Evolutionary conservation across 2,329 filamentous ascomycete genomes (phyloP), one percentile per base, ranked within the genome.

Genomic region (Shiraia bambusicola): DNA sequence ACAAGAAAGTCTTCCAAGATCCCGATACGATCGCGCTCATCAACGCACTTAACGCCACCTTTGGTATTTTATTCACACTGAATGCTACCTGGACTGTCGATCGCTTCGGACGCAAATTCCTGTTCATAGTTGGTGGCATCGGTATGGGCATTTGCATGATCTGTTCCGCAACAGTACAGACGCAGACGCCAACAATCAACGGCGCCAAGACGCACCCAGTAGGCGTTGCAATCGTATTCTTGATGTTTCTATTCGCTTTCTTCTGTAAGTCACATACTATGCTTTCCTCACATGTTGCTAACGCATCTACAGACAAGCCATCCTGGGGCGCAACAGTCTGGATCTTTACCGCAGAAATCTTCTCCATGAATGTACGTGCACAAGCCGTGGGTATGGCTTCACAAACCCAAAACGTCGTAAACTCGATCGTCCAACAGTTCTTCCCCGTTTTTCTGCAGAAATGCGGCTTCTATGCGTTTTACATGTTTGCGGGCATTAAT

Each of bases 21-120:
- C 38, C 54, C 15, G 70, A 67, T 40, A 71, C 77, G 15, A 86
- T 87, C 61, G 82, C 82, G 49, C 73, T 88, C 24, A 88, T 88
- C 73, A 88, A 88, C 63, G 84, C 84, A 3, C 73, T 88, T 39
- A 88, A 87, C 62, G 84, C 83, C 28, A 88, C 84, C 5, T 84
- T 83, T 52, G 82, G 82, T 42, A 88, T 88, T 49, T 46, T 87
- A 15, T 88, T 88, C 68, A 88, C 84, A 0, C 73, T 87, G 31
- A 87, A 87, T 52, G 84, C 84, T 11, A 78, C 83, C 27, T 88
- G 84, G 83, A 86, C 83, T 4, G 82, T 86, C 25, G 84, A 88
- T 63, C 77, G 83, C 35, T 87, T 84, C 52, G 85, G 84, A 27
- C 78, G 84, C 37, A 83, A 84, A 55, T 83, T 84, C 72, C 72